A percentile compares a stretch with the other conserved stretches of the same genome.
These are phyloP conservation scores for Quercus cerris DNA, from an alignment of 306 rosid genomes.

Conservation along the genomic window DNA sequence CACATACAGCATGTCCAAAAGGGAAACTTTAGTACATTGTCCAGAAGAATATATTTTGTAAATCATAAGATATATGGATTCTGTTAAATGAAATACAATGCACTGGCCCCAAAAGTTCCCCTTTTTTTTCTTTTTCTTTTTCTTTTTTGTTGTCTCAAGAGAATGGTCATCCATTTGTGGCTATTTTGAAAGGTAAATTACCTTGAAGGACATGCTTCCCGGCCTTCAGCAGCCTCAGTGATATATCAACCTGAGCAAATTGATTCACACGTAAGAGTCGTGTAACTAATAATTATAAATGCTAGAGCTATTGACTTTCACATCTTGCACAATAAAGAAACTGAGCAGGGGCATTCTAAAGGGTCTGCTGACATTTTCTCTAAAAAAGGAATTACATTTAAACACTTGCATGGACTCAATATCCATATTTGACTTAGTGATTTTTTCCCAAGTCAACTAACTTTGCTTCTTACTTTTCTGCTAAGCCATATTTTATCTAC, in stretches of 20 bases:
- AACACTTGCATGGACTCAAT: background rate
- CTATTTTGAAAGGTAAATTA: constrained; percentile 22
- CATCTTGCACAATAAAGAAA: background rate
- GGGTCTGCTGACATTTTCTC: background rate
- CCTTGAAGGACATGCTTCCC: constrained; percentile 98
- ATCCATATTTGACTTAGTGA: background rate
- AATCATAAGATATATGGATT: background rate
- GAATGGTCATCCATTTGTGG: background rate
- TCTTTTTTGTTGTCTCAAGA: background rate
- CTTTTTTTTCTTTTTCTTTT: background rate
- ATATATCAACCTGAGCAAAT: constrained; percentile 65
- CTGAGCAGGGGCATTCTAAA: background rate
- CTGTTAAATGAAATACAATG: background rate
- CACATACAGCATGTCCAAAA: constrained; percentile 24
- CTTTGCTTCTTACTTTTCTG: background rate
- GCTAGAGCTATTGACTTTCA: background rate
- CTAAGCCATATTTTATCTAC: background rate
- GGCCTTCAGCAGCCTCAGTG: constrained; percentile 69
- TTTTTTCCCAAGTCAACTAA: background rate
- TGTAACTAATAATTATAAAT: background rate
- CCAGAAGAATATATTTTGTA: background rate
- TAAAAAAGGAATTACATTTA: background rate
- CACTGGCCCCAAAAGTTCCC: background rate
- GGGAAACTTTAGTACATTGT: constrained; percentile 30
- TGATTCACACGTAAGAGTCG: constrained; percentile 1